A percentile compares a stretch with the other conserved stretches of the same genome.
Evolutionary conservation across 75 land plant species (phyloP).

Genomic region (Sequoiadendron giganteum): DNA sequence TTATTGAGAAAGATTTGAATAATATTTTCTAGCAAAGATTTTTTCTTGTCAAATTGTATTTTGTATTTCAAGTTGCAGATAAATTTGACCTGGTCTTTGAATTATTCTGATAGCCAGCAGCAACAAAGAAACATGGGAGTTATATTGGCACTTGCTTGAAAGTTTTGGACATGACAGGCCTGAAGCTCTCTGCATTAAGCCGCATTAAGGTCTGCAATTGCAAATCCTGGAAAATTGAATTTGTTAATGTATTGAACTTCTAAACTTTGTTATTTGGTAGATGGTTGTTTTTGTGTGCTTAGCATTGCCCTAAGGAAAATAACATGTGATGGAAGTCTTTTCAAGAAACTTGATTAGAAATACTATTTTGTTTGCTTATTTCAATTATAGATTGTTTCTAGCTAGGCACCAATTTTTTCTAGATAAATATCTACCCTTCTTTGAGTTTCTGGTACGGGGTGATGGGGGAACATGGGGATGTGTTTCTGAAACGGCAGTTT

Average conservation of each 20-base stretch:
- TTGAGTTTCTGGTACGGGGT: not conserved
- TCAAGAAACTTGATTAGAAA: not conserved
- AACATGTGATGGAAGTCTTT: not conserved
- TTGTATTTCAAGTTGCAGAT: not conserved
- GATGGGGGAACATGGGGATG: too few species aligned
- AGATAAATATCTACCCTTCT: not conserved
- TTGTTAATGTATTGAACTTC: not conserved
- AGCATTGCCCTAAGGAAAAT: not conserved
- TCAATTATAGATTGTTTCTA: not conserved
- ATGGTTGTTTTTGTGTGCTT: not conserved
- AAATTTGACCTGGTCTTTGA: not conserved
- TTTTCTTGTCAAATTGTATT: not conserved
- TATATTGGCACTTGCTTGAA: constrained; percentile 77
- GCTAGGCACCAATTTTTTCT: not conserved
- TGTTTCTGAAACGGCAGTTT: too few species aligned
- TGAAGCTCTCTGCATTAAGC: constrained; percentile 82
- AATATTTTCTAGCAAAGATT: not conserved
- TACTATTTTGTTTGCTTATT: not conserved
- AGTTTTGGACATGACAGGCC: constrained; percentile 92
- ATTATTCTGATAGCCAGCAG: constrained; percentile 51
- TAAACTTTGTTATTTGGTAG: not conserved
- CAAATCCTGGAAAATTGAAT: not conserved
- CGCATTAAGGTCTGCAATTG: constrained; percentile 57
- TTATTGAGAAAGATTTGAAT: not conserved
- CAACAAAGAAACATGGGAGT: constrained; percentile 57